Evolutionary conservation across 2,329 filamentous ascomycete species (phyloP), one percentile per base, ranked within the genome.

Genomic region (Meredithiella fracta): DNA sequence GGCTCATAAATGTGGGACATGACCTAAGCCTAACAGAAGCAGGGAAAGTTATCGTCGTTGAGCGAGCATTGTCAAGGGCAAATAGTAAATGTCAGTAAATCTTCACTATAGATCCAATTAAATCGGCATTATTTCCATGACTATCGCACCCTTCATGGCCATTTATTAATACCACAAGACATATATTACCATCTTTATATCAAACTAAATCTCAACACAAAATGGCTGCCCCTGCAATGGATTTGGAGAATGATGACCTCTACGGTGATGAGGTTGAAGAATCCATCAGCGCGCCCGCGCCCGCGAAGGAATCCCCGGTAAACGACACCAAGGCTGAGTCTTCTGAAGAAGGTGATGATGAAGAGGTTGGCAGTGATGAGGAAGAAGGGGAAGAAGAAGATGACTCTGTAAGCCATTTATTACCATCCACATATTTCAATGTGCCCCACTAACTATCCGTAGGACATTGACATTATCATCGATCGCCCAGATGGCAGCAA

Each of bases 401-500:
- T n/a, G 57, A 59, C 42, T 59, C 57, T 20, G 57, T 59, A 52
- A 31, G 57, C 20, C 15, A n/a, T 22, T 53, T 44, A 15, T 4
- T 29, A 37, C n/a, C n/a, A 29, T 3, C 11, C 23, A 22, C 7
- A n/a, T 31, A 17, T 15, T 22, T 6, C 17, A n/a, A 22, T 29
- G 7, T 38, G 52, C 17, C 14, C 14, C 22, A 42, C 50, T 59
- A 59, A 57, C 51, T 23, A 3, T 23, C 17, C 53, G 2, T 58
- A 82, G 76, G 80, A 83, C 60, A 80, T 83, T 63, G 80, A 83
- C 61, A 83, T 83, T 62, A 80, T 83, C 63, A 83, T 77, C 20
- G 80, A 83, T 64, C 73, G 78, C 58, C 82, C 81, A 70, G 80
- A 83, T 62, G 78, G 78, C 63, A 73, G 75, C 56, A 80, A 78